Evolutionary conservation across 2,329 filamentous ascomycete species (phyloP).

Genomic region (Aspergillus felis): DNA sequence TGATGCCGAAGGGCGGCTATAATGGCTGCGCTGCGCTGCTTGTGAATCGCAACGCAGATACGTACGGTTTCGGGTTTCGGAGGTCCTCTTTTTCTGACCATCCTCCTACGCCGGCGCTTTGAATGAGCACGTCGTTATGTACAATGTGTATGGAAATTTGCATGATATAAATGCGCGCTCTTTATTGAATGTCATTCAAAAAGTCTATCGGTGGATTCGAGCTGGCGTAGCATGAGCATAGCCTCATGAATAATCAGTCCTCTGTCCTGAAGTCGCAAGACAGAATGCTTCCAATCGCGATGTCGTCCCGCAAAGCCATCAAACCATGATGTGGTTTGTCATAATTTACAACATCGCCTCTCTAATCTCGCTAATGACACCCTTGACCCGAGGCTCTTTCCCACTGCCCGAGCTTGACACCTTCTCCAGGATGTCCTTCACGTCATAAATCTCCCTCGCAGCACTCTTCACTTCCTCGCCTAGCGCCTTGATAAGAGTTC

Average conservation of each 20-base stretch:
- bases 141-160: background rate
- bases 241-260: conserved; percentile 12
- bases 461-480: conserved; percentile 57
- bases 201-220: background rate
- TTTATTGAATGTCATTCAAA: background rate
- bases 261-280: conserved; percentile 1
- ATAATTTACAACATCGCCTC: conserved; percentile 31
- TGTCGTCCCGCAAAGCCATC: background rate
- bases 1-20: conserved; percentile 35
- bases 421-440: conserved; percentile 45
- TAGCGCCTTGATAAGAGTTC: conserved; percentile 64
- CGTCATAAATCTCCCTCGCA: conserved; percentile 54
- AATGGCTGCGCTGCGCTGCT: background rate
- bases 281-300: background rate
- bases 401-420: conserved; percentile 48
- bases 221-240: conserved; percentile 8
- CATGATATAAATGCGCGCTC: background rate
- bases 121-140: background rate
- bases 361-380: conserved; percentile 57
- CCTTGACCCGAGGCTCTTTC: conserved; percentile 58
- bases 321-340: background rate
- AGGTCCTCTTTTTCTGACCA: no score
- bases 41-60: background rate
- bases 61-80: background rate
- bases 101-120: background rate